Conservation (phyloP, 2,329 filamentous ascomycete genomes). For the Xylaria sp. region DNA sequence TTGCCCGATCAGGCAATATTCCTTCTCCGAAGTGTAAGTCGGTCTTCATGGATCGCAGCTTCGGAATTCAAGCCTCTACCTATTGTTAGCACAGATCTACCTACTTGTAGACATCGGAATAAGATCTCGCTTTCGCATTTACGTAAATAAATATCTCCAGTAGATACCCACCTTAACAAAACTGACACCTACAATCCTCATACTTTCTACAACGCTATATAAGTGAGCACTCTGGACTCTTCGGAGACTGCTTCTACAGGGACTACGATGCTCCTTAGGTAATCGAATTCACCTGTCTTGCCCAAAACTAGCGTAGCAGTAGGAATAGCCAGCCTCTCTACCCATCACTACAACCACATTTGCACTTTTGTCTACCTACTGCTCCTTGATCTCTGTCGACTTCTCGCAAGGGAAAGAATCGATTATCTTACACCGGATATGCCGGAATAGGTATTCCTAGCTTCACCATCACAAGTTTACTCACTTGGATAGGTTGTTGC, state of each 20-base stretch:
- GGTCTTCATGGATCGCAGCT: background rate
- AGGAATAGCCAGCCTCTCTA: too few species aligned
- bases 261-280: too few species aligned
- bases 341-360: too few species aligned
- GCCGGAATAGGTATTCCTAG: background rate
- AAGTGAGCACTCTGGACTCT: background rate
- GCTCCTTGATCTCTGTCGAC: background rate
- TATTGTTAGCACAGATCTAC: background rate
- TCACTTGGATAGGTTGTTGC: background rate
- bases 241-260: too few species aligned
- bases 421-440: background rate
- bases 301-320: too few species aligned
- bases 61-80: constrained; percentile 8
- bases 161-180: too few species aligned
- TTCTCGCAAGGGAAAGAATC: background rate
- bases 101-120: constrained; percentile 29
- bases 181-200: background rate
- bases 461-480: background rate
- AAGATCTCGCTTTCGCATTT: too few species aligned
- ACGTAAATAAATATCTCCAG: too few species aligned
- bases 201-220: background rate
- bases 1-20: constrained; percentile 30
- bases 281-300: too few species aligned
- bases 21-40: background rate
- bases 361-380: too few species aligned